Conservation (phyloP, 352 stramenopile genomes). For the Phytophthora pluvialis region DNA sequence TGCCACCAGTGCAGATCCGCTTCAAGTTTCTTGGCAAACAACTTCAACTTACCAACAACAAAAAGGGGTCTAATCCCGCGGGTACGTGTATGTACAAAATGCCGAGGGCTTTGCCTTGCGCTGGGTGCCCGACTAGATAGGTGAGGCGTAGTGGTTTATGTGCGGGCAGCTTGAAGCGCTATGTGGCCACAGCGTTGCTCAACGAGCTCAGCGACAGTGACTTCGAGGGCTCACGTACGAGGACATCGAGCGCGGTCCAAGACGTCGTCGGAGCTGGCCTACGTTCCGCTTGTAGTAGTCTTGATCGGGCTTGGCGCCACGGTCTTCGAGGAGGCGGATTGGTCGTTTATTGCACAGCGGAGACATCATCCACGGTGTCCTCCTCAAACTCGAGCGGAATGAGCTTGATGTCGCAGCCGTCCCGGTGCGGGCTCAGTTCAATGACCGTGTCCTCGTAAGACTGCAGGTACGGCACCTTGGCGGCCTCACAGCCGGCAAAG, state of each 20-base stretch:
- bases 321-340: neutral
- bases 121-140: constrained; percentile 20
- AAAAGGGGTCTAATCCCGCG: constrained; percentile 6
- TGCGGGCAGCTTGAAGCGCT: constrained; percentile 69
- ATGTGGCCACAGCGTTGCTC: constrained; percentile 87
- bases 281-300: neutral
- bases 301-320: neutral
- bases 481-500: constrained; percentile 75
- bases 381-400: constrained; percentile 75
- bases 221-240: constrained; percentile 90
- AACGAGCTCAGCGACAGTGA: constrained; percentile 92
- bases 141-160: constrained; percentile 11
- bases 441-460: constrained; percentile 77
- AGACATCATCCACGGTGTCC: constrained; percentile 27
- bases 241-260: constrained; percentile 63
- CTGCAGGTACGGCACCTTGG: constrained; percentile 76
- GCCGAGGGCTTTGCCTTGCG: constrained; percentile 20
- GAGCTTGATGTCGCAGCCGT: constrained; percentile 86
- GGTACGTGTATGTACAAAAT: constrained; percentile 33
- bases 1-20: no score
- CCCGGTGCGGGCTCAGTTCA: constrained; percentile 81
- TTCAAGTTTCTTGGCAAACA: constrained; percentile 9
- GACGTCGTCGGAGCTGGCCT: constrained; percentile 2
- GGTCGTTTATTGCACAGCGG: constrained; percentile 22
- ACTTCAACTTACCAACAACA: constrained; percentile 13